Evolutionary conservation across 768 basidiomycete species (phyloP).

Genomic region (Candolleomyces aberdarensis): DNA sequence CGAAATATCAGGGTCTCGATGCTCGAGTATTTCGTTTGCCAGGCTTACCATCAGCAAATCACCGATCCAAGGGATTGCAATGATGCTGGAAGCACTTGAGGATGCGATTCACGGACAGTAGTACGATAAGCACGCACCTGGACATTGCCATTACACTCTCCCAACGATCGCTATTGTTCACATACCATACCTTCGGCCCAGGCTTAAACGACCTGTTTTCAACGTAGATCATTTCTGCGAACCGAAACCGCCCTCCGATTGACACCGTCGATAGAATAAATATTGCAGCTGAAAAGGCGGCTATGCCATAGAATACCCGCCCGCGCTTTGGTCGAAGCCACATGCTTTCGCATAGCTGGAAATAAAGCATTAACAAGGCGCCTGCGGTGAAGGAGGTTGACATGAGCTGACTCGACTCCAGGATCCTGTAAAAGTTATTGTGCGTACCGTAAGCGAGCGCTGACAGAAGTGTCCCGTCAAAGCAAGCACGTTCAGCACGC

Average conservation of each 20-base stretch:
- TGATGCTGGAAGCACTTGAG: conserved; percentile 17
- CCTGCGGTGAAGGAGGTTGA: conserved; percentile 19
- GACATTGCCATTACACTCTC: conserved; percentile 29
- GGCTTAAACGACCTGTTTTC: conserved; percentile 14
- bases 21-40: no score
- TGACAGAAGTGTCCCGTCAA: conserved; percentile 31
- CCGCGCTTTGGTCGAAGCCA: conserved; percentile 33
- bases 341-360: conserved; percentile 34
- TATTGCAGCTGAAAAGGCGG: conserved; percentile 28
- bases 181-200: conserved; percentile 16
- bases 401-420: neutral
- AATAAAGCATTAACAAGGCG: conserved; percentile 36
- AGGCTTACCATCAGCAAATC: conserved; percentile 33
- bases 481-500: conserved; percentile 23
- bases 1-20: neutral
- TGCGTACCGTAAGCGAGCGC: conserved; percentile 32
- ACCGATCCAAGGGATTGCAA: conserved; percentile 31
- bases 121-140: conserved; percentile 22
- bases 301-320: conserved; percentile 30
- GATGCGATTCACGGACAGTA: neutral
- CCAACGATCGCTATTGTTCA: conserved; percentile 15
- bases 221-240: conserved; percentile 29
- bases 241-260: conserved; percentile 27
- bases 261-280: conserved; percentile 30
- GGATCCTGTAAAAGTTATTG: neutral